phyloP scores from a whole-genome alignment of 176 grass and related monocot species.

The Bonia amplexicaulis region DNA sequence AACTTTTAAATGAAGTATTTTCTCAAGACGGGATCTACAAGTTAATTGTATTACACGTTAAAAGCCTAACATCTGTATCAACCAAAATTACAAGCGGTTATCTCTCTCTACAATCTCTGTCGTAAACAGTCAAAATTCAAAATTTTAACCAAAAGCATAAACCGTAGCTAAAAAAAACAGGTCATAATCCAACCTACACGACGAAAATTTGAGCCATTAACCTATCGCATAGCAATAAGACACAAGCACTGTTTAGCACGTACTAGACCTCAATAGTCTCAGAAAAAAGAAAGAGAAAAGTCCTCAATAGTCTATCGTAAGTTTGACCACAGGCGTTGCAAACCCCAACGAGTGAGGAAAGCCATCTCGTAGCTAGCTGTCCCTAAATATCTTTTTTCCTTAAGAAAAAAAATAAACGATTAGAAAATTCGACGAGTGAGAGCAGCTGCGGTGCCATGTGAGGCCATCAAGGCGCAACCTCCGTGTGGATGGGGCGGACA shows the following conservation, averaged over 20 bases:
- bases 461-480: constrained; percentile 14
- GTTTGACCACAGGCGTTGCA: constrained; percentile 9
- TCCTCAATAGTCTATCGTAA: background rate
- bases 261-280: background rate
- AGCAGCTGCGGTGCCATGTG: constrained; percentile 24
- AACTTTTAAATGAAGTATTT: no score
- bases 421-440: background rate
- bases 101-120: no score
- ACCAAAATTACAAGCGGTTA: no score
- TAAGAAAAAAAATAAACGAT: background rate
- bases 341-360: background rate
- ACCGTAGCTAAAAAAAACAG: no score
- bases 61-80: no score
- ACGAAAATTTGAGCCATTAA: no score
- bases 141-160: no score
- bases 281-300: background rate
- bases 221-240: background rate
- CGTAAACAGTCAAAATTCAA: no score
- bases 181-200: background rate
- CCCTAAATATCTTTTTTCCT: background rate
- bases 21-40: no score
- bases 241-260: background rate
- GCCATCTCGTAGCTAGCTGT: background rate
- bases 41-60: no score
- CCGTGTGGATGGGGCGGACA: no score